Evolutionary conservation across 768 basidiomycete species (phyloP).

Genomic region (Auricularia cornea): DNA sequence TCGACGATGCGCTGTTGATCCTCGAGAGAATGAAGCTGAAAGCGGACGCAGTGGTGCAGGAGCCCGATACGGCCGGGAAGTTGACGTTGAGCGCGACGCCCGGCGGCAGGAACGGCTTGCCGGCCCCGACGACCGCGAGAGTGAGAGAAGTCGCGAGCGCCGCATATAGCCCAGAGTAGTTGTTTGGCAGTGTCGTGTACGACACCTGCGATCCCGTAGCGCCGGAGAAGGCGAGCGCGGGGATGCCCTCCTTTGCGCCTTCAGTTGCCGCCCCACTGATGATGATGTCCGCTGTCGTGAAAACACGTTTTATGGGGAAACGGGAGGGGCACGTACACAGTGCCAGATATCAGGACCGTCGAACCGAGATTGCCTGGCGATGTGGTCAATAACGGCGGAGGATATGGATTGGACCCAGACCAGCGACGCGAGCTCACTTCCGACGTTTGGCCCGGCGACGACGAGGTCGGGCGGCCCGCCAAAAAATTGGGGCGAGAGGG

Average conservation of each 20-base stretch:
- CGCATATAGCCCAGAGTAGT: slow-evolving; percentile 36
- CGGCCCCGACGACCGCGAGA: slow-evolving; percentile 22
- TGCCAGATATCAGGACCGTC: slow-evolving; percentile 30
- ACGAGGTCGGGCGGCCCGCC: slow-evolving; percentile 34
- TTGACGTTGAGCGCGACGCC: slow-evolving; percentile 43
- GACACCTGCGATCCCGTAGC: slow-evolving; percentile 30
- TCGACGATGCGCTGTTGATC: slow-evolving; percentile 19
- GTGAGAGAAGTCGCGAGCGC: slow-evolving; percentile 35
- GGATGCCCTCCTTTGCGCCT: slow-evolving; percentile 40
- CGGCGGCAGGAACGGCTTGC: slow-evolving; percentile 32
- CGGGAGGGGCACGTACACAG: slow-evolving; percentile 26
- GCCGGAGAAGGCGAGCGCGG: slow-evolving; percentile 43
- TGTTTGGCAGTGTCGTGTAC: slow-evolving; percentile 39
- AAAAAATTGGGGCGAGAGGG: slow-evolving; percentile 35
- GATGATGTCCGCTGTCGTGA: slow-evolving; percentile 1
- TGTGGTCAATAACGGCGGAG: not conserved
- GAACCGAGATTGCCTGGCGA: slow-evolving; percentile 21
- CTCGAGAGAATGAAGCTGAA: slow-evolving; percentile 31
- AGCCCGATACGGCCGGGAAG: slow-evolving; percentile 29
- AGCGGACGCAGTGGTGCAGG: slow-evolving; percentile 29
- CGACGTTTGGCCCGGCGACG: slow-evolving; percentile 40
- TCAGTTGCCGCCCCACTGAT: slow-evolving; percentile 43
- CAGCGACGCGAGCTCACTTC: slow-evolving; percentile 22
- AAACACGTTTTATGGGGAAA: slow-evolving; percentile 15
- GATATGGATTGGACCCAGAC: not conserved